Base-by-base conservation (phyloP, 441 rosid genomes). In the Francoa sonchifolia region DNA sequence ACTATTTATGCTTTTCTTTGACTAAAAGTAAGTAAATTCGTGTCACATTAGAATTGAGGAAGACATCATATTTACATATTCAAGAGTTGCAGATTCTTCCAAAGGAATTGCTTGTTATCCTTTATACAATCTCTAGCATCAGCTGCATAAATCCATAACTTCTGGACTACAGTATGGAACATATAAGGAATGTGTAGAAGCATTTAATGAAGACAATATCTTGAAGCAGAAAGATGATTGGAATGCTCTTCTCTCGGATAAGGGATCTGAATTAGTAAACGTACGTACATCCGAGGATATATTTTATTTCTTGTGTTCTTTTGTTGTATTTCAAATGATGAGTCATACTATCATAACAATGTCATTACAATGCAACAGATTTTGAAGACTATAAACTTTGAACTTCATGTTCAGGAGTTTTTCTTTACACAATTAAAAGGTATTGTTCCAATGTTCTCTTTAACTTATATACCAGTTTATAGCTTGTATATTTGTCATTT, bases 331-430 rank as follows among this genome's bases (percentile, higher is more conserved):
- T 32, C 7, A 16, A 34, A 11, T 11, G 26, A 20, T 13, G 14
- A 7, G 32, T 8, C 6, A 19, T 19, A 33, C 39, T 19, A 14
- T 33, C 26, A 19, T 8, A 9, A 30, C 17, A 6, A 19, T 22
- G 7, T 25, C 1, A 0, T 4, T 3, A 6, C 38, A 18, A 31
- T 30, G 39, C 16, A 38, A n/a, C 59, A 54, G 59, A 54, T 46
- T 17, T 31, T 54, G 47, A 40, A 45, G 42, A 32, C 19, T 20
- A 33, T 46, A 31, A 47, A 47, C 25, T 45, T 39, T 38, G 52
- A 39, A 33, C 34, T 54, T 39, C 52, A 54, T 47, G 59, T 39
- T 9, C 59, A 54, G 40, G 59, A 54, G 34, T 52, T 52, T 54
- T 54, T 34, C 39, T 54, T 54, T 33, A 32, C 59, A 4, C 52